Percentiles rank a stretch among this genome's conserved stretches.
phyloP scores from a whole-genome alignment of 2,329 filamentous ascomycete species.

The Colletotrichum tropicale region DNA sequence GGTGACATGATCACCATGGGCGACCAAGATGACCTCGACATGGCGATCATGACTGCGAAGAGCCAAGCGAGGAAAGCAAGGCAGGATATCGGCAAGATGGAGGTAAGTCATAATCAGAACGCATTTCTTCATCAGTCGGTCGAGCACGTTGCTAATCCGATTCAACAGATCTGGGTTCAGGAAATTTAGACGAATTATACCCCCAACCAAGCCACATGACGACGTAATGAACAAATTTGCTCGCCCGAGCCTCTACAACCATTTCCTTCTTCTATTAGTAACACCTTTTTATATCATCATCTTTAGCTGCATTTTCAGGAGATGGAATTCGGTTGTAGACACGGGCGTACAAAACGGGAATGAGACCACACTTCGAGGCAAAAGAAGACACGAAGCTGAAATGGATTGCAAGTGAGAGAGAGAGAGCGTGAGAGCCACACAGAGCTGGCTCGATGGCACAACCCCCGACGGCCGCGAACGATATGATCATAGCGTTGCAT shows the following conservation, averaged over 20 bases:
- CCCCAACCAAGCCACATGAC: conserved; percentile 20
- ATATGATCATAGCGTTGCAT: conserved; percentile 19
- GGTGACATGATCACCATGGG: conserved; percentile 97
- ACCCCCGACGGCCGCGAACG: conserved; percentile 14
- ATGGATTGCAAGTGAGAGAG: background rate
- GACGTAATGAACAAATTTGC: conserved; percentile 31
- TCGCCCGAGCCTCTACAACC: conserved; percentile 7
- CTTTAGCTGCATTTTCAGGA: conserved; percentile 8
- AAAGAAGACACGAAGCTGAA: background rate
- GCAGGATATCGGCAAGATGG: conserved; percentile 89
- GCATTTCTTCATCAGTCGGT: background rate
- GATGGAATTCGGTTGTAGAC: conserved; percentile 16
- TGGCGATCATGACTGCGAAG: conserved; percentile 77
- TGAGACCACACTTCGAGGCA: background rate
- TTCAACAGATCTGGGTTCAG: conserved; percentile 52
- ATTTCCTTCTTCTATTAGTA: conserved; percentile 6
- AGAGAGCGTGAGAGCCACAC: conserved; percentile 8
- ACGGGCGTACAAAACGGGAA: conserved; percentile 9
- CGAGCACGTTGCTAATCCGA: conserved; percentile 25
- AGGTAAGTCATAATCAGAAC: conserved; percentile 66
- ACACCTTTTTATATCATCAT: background rate
- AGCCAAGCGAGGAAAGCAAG: conserved; percentile 73
- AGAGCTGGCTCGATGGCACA: conserved; percentile 24
- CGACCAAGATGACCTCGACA: conserved; percentile 94
- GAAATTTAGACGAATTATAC: conserved; percentile 41